Evolutionary conservation across 805 yeast genomes (phyloP).

Genomic region (Yarrowia bubula): DNA sequence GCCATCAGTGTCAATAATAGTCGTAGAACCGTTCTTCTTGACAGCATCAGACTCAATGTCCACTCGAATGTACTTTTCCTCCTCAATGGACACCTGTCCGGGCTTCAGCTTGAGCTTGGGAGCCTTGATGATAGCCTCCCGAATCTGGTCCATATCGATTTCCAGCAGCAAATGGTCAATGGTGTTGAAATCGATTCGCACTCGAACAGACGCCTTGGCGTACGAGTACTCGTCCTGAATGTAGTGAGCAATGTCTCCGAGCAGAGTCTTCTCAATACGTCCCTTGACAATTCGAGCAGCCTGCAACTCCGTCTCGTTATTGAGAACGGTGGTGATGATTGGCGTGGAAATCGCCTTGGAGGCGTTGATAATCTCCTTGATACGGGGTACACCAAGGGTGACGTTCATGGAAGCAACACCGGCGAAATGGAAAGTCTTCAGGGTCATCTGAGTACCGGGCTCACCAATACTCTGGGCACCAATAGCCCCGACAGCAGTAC

Average conservation of each 20-base stretch:
- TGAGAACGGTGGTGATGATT: conserved; percentile 89
- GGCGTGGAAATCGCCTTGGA: conserved; percentile 94
- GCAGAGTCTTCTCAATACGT: conserved; percentile 85
- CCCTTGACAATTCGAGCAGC: conserved; percentile 99
- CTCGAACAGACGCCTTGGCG: conserved; percentile 70
- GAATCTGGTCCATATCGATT: conserved; percentile 80
- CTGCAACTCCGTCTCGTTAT: conserved; percentile 89
- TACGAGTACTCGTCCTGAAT: conserved; percentile 93
- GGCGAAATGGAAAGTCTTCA: conserved; percentile 96
- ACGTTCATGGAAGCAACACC: conserved; percentile 99
- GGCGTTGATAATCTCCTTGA: conserved; percentile 97
- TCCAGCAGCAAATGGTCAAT: conserved; percentile 90
- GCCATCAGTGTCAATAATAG: conserved; percentile 39
- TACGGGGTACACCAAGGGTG: conserved; percentile 98
- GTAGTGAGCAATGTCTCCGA: conserved; percentile 81
- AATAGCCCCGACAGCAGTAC: conserved; percentile 98
- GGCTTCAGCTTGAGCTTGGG: conserved; percentile 83
- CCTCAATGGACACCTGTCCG: conserved; percentile 65
- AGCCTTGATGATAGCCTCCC: conserved; percentile 73
- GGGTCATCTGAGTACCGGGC: conserved; percentile 99
- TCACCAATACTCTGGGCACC: conserved; percentile 99
- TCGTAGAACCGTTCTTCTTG: conserved; percentile 46
- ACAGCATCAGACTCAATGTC: conserved; percentile 56
- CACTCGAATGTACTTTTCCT: conserved; percentile 59
- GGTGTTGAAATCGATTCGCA: conserved; percentile 77